Evolutionary conservation across 2,329 filamentous ascomycete species (phyloP).

Genomic region (Neonectria sp.): DNA sequence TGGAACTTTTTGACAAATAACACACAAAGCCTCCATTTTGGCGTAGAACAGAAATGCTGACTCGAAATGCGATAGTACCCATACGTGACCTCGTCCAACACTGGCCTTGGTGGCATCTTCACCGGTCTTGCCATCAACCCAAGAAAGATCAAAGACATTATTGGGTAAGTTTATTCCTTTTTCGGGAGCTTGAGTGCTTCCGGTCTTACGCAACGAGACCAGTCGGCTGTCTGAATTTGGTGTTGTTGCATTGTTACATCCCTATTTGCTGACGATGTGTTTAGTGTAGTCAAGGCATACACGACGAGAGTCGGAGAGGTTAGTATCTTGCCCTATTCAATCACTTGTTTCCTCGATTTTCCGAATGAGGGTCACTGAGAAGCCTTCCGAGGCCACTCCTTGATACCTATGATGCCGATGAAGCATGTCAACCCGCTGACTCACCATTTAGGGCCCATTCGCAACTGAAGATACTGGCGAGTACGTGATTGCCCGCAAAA

Average conservation of each 20-base stretch:
- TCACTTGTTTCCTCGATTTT: background rate
- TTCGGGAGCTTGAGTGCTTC: background rate
- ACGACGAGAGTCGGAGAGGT: background rate
- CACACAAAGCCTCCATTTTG: background rate
- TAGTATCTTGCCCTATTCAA: background rate
- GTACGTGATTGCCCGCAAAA: background rate
- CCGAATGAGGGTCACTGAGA: background rate
- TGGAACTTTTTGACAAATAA: background rate
- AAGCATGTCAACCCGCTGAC: background rate
- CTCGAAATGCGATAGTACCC: background rate
- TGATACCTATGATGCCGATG: background rate
- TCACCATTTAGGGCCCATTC: background rate
- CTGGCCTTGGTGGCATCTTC: conserved; percentile 18
- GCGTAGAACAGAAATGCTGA: background rate
- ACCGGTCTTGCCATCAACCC: conserved; percentile 19
- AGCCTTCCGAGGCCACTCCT: background rate
- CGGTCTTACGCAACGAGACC: background rate
- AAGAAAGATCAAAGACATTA: conserved; percentile 14
- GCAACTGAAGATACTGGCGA: conserved; percentile 12
- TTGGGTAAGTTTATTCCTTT: conserved; percentile 10
- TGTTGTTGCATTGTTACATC: background rate
- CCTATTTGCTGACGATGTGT: background rate
- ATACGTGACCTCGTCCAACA: conserved; percentile 20
- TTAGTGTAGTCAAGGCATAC: background rate
- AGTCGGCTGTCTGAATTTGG: background rate